Evolutionary conservation across 2,329 filamentous ascomycete species (phyloP), one percentile per base, ranked within the genome.

Genomic region (Microdochium paspali): DNA sequence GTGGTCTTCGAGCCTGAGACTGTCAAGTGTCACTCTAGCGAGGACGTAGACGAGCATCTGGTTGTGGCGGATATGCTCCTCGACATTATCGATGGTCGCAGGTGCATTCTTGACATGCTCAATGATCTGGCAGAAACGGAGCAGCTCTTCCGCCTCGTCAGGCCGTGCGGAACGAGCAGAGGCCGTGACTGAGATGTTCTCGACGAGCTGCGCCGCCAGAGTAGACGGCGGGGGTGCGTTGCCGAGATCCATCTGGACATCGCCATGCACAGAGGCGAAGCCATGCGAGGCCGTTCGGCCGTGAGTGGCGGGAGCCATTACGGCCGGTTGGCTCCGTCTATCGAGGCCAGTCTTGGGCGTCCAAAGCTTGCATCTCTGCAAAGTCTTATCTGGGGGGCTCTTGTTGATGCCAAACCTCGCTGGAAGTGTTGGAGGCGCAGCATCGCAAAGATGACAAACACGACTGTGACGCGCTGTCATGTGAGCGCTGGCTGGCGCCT

Each of bases 31-130:
- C 49, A 88, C 86, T 59, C 87, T 84, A 45, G 85, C 76, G 56
- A 93, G 86, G 52, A 95, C 85, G 59, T 87, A 90, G 46, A 95
- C 83, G 45, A 96, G 77, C 66, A 90, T 86, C 57, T 90, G 85
- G 56, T 94, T 91, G 61, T 94, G 83, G 45, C 83, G 77, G 42
- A 86, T 67, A 54, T 85, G 82, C 42, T 86, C 81, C 52, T 84
- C 78, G 2, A 72, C 59, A 12, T 79, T 76, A 26, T 82, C 80
- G 24, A 91, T 73, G 24, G 72, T 59, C 1, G 61, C 64, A 32
- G 69, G 74, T 10, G 74, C 58, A 52, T 76, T 71, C 48, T 77
- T 78, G 51, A 77, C 69, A 21, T 66, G 65, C 55, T 80, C 73
- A 28, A 84, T 79, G 25, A 74, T 66, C 43, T 68, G 64, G 51